Base-by-base conservation (phyloP, 2,329 filamentous ascomycete genomes). In the Talaromyces marneffei region DNA sequence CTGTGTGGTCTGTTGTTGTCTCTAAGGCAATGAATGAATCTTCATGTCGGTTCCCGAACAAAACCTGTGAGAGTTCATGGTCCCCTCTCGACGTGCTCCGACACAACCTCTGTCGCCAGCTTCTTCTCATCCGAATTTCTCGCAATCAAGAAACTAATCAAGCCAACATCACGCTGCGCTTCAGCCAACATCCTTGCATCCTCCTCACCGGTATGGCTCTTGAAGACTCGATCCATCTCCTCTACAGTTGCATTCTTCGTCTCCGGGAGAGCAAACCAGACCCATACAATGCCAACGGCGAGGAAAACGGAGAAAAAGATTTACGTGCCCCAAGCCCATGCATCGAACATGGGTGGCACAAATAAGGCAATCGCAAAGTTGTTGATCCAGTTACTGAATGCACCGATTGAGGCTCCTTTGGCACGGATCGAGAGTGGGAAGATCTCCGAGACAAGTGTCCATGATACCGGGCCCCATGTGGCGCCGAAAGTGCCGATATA, bases 361-460 rank as follows among this genome's bases (percentile, higher is more conserved):
- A 88, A 82, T 67, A 89, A 80, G 61, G 76, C 76, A 27, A 87
- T 83, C 56, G 85, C 81, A 64, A 87, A 87, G 69, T 87, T 87
- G 69, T 82, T 84, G 2, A 87, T 72, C 80, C 87, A 90, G 72
- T 86, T 87, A 5, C 81, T 81, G 62, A 81, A 84, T 0, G 85
- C 87, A 0, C 84, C 85, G 2, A 88, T 75, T 1, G 85, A 85
- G 0, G 87, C 85, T 35, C 87, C 87, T 69, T 88, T 89, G 2
- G 86, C 85, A 6, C 86, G 78, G 0, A 84, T 74, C 0, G 79
- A 80, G 1, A 80, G 82, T 0, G 85, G 84, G 46, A 88, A 88
- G n/a, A 90, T 85, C 63, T 91, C 84, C 31, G 80, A 48, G 7
- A 56, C 52, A 16, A 60, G 48, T 0, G 73, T 74, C 76, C 75